Percentiles rank a stretch among this genome's conserved stretches.
Evolutionary conservation across 306 rosid species (phyloP).

Genomic region (Pachyrhizus erosus): DNA sequence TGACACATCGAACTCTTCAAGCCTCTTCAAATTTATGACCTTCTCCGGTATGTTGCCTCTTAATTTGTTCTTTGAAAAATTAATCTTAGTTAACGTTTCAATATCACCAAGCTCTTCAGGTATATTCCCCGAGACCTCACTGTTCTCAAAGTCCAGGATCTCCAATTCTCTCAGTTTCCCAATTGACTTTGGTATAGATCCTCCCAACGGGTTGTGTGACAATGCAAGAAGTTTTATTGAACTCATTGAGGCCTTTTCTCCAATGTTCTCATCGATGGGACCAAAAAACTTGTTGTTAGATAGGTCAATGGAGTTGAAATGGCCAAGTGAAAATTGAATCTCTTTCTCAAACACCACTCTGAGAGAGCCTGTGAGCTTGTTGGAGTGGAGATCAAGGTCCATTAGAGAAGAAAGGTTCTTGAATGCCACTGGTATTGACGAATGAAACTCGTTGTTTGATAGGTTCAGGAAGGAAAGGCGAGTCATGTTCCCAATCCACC

Average conservation of each 20-base stretch:
- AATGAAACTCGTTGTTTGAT: constrained; percentile 59
- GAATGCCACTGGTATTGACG: constrained; percentile 56
- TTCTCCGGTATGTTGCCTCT: constrained; percentile 57
- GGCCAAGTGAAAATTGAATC: constrained; percentile 46
- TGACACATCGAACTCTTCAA: constrained; percentile 57
- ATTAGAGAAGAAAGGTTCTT: constrained; percentile 36
- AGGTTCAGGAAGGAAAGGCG: constrained; percentile 62
- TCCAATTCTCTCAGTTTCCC: constrained; percentile 49
- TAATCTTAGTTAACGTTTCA: constrained; percentile 31
- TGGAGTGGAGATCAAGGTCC: constrained; percentile 46
- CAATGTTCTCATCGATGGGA: constrained; percentile 45
- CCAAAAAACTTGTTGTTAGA: constrained; percentile 28
- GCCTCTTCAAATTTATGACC: constrained; percentile 51
- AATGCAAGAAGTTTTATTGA: constrained; percentile 48
- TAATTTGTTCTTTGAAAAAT: constrained; percentile 53
- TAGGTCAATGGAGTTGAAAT: constrained; percentile 22
- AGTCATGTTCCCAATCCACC: constrained; percentile 73
- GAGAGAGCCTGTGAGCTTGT: constrained; percentile 53
- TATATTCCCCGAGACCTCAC: constrained; percentile 50
- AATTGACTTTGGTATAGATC: constrained; percentile 57
- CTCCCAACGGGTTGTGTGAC: constrained; percentile 52
- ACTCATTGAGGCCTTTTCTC: constrained; percentile 48
- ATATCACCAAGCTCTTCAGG: constrained; percentile 54
- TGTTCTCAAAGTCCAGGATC: constrained; percentile 45
- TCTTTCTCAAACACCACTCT: constrained; percentile 46